Evolutionary conservation across 495 filamentous ascomycete genomes (phyloP).

Genomic region (Bombardia bombarda): DNA sequence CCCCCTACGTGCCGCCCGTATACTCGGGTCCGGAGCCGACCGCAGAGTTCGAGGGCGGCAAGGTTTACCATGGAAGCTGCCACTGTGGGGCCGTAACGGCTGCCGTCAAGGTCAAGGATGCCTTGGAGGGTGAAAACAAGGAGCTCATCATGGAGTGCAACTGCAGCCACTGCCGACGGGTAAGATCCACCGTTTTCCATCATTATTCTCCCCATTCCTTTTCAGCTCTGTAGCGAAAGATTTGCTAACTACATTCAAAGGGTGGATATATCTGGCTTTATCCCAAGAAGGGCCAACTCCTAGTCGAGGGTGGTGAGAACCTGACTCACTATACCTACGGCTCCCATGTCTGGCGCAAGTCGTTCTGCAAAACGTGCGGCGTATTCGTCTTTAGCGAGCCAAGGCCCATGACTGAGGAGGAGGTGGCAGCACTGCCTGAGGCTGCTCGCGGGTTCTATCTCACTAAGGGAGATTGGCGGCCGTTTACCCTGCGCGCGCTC

Average conservation of each 20-base stretch:
- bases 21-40: slow-evolving; percentile 34
- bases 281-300: slow-evolving; percentile 19
- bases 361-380: slow-evolving; percentile 41
- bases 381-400: slow-evolving; percentile 20
- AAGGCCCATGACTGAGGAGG: slow-evolving; percentile 13
- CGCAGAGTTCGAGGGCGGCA: slow-evolving; percentile 24
- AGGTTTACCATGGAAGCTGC: slow-evolving; percentile 41
- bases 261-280: slow-evolving; percentile 29
- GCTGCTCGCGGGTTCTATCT: slow-evolving; percentile 3
- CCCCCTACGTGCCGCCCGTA: slow-evolving; percentile 21
- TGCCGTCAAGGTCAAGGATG: slow-evolving; percentile 28
- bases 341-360: slow-evolving; percentile 17
- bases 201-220: too few relatives aligned
- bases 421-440: slow-evolving; percentile 17
- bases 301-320: slow-evolving; percentile 26
- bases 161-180: slow-evolving; percentile 37
- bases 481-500: slow-evolving; percentile 27
- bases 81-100: slow-evolving; percentile 43
- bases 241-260: slow-evolving; percentile 5
- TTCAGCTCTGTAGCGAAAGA: too few relatives aligned
- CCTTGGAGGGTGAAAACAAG: slow-evolving; percentile 15
- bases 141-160: slow-evolving; percentile 28
- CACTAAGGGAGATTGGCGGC: not conserved
- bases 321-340: slow-evolving; percentile 27
- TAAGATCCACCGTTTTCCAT: slow-evolving; percentile 15